These are phyloP conservation scores for Zychaea mexicana DNA, from an alignment of 371 early-diverging fungal species.

Conservation along the genomic window DNA sequence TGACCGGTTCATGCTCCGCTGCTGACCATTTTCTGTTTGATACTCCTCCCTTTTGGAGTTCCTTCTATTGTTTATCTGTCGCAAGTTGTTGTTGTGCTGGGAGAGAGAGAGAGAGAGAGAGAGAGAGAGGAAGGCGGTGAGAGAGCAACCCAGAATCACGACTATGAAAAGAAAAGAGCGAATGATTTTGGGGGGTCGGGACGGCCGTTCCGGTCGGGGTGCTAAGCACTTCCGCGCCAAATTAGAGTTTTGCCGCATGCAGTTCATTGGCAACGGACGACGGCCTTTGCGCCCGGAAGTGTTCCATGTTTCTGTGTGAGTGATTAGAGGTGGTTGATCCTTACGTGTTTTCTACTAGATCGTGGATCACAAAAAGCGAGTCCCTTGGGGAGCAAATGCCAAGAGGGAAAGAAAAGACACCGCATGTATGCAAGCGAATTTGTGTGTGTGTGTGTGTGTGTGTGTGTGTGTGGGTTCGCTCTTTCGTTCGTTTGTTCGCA, in stretches of 20 bases:
- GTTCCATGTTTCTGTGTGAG: background rate
- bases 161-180: background rate
- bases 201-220: constrained; percentile 6
- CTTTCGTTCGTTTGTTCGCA: too few relatives aligned
- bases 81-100: background rate
- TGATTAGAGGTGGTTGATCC: too few relatives aligned
- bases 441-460: too few relatives aligned
- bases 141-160: background rate
- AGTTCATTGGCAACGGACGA: constrained; percentile 3
- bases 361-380: too few relatives aligned
- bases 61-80: constrained; percentile 6
- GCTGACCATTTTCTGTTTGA: background rate
- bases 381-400: too few relatives aligned
- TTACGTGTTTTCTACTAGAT: background rate
- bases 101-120: background rate
- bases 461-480: too few relatives aligned
- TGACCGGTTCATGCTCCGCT: background rate
- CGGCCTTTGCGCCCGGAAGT: constrained; percentile 1
- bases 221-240: constrained; percentile 16
- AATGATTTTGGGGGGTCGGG: background rate
- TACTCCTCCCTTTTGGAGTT: background rate
- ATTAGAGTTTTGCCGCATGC: constrained; percentile 23
- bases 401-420: constrained; percentile 9
- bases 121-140: background rate
- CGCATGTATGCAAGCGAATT: too few relatives aligned